Evolutionary conservation across 306 rosid genomes (phyloP), one percentile per base, ranked within the genome.

Genomic region (Medicago ruthenica): DNA sequence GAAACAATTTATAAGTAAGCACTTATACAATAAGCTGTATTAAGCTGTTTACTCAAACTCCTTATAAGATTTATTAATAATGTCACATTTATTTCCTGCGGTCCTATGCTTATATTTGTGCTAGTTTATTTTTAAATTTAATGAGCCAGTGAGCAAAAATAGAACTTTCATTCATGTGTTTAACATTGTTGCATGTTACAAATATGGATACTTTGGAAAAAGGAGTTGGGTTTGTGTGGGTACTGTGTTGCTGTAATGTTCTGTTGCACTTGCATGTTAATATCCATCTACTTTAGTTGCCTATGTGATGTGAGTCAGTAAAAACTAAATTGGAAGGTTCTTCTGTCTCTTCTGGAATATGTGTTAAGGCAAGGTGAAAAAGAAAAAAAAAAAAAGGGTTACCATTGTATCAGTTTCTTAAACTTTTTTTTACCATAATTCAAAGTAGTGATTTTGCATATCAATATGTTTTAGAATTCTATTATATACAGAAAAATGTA

Each of bases 221-320:
- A n/a, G 59, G 70, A n/a, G 36, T 21, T 44, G 40, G 63, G 11
- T 36, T 47, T 67, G 67, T 57, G 37, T 17, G 50, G 39, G 44
- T 14, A 67, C 47, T 44, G 41, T 67, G 21, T 50, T 44, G 45
- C 64, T 48, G 64, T 45, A 9, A 8, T 34, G 24, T 63, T 36
- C 4, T 63, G 63, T 63, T 34, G n/a, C 55, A 4, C 67, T 63
- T 34, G n/a, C 55, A 10, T 67, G 73, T 76, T 44, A 66, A 47
- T 67, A 6, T 67, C 74, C 58, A 16, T 37, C 74, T 65, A 20
- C 54, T 9, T 39, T 40, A 41, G 75, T 63, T 70, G 64, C 55
- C 70, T 70, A 14, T 18, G 47, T 54, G 8, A 70, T 54, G 12
- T 45, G 16, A 70, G 60, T 42, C n/a, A 60, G 14, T 65, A 36